Conservation (phyloP, 805 yeast genomes). For the Candida sphagnicola region DNA sequence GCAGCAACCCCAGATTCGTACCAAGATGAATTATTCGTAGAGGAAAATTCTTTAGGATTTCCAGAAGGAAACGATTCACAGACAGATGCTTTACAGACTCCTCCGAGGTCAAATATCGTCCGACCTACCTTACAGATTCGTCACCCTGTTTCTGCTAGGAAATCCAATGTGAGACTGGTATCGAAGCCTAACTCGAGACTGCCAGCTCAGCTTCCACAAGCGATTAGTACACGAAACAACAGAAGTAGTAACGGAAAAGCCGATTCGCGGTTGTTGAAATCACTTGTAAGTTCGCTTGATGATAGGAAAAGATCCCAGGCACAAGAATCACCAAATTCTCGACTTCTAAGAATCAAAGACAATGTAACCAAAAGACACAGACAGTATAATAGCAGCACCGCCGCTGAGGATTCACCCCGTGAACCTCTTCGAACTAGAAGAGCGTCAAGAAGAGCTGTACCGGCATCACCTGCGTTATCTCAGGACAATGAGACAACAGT, state of each 20-base stretch:
- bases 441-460: constrained; percentile 2
- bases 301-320: not conserved
- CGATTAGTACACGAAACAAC: no score
- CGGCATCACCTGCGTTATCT: not conserved
- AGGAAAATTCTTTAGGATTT: not conserved
- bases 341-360: constrained; percentile 2
- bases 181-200: no score
- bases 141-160: no score
- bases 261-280: not conserved
- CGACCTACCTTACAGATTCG: no score
- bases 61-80: not conserved
- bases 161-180: no score
- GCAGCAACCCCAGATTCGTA: constrained; percentile 1
- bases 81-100: not conserved
- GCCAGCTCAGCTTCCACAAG: no score
- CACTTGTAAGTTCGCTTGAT: not conserved
- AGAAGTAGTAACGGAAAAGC: not conserved
- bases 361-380: not conserved
- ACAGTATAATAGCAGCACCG: constrained; percentile 1
- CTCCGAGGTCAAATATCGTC: not conserved
- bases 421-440: not conserved
- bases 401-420: not conserved
- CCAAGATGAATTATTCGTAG: not conserved
- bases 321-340: constrained; percentile 2
- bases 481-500: constrained; percentile 1